Conservation (phyloP, 805 yeast genomes). For the Monosporozyma yasuniensis region DNA sequence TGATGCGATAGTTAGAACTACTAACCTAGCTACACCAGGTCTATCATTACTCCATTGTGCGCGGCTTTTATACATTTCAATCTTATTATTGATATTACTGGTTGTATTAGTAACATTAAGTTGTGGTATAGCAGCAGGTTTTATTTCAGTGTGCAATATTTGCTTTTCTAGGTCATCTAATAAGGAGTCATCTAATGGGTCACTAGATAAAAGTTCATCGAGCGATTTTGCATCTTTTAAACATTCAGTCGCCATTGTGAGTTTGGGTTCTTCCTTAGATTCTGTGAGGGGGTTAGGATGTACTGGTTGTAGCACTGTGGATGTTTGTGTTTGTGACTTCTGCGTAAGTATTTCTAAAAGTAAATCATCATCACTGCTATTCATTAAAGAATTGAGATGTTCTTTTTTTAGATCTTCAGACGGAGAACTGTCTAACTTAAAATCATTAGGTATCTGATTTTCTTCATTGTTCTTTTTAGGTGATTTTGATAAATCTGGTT, state of each 20-base stretch:
- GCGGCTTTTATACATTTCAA: conserved; percentile 7
- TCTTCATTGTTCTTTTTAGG: background rate
- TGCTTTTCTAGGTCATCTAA: conserved; percentile 12
- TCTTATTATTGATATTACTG: background rate
- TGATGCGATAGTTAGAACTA: conserved; percentile 13
- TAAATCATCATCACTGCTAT: conserved; percentile 16
- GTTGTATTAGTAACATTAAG: background rate
- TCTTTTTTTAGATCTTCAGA: background rate
- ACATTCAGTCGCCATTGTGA: too few relatives aligned
- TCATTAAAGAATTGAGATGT: background rate
- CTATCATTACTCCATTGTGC: conserved; percentile 40
- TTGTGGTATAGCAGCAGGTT: background rate
- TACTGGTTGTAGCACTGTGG: background rate
- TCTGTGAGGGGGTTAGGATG: background rate
- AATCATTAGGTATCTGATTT: background rate
- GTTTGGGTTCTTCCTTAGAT: background rate
- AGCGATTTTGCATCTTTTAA: background rate
- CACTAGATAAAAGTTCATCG: background rate
- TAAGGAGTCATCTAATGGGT: conserved; percentile 14
- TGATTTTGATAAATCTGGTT: background rate
- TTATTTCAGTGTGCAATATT: background rate
- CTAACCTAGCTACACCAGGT: conserved; percentile 34
- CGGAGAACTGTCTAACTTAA: background rate
- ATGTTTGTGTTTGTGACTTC: conserved; percentile 7
- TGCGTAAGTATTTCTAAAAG: conserved; percentile 23